Conservation (phyloP, 192 early-diverging fungal species). For the Coemansia sp. region DNA sequence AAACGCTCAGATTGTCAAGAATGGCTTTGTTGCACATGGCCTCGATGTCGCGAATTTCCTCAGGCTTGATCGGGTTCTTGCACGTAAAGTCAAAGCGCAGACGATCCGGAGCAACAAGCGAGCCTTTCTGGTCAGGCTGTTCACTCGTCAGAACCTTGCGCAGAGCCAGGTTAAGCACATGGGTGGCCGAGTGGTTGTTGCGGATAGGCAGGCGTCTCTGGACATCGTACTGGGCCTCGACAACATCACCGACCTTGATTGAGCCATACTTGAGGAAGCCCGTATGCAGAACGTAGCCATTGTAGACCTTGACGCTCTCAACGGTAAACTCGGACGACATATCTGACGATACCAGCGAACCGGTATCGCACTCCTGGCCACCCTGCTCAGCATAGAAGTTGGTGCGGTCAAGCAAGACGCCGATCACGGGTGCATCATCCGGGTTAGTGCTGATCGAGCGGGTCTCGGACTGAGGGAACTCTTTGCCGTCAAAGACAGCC, state of each 20-base stretch:
- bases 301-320: slow-evolving; percentile 88
- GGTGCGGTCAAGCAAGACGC: slow-evolving; percentile 89
- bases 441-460: slow-evolving; percentile 41
- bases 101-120: slow-evolving; percentile 93
- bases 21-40: slow-evolving; percentile 76
- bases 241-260: slow-evolving; percentile 64
- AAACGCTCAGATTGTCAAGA: slow-evolving; percentile 69
- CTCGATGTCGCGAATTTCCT: slow-evolving; percentile 73
- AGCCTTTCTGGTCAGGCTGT: slow-evolving; percentile 89
- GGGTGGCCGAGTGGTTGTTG: slow-evolving; percentile 96
- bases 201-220: slow-evolving; percentile 83
- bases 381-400: slow-evolving; percentile 98
- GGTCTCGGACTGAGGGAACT: slow-evolving; percentile 39
- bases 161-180: slow-evolving; percentile 94
- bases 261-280: slow-evolving; percentile 91
- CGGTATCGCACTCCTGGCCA: slow-evolving; percentile 93
- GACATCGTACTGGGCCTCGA: slow-evolving; percentile 84
- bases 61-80: slow-evolving; percentile 64
- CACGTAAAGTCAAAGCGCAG: slow-evolving; percentile 93
- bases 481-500: slow-evolving; percentile 62
- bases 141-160: slow-evolving; percentile 74
- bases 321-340: slow-evolving; percentile 84
- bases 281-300: slow-evolving; percentile 94
- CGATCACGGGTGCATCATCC: slow-evolving; percentile 66
- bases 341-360: slow-evolving; percentile 79